Evolutionary conservation across 2,329 filamentous ascomycete genomes (phyloP).

Genomic region (Lachnellula arida): DNA sequence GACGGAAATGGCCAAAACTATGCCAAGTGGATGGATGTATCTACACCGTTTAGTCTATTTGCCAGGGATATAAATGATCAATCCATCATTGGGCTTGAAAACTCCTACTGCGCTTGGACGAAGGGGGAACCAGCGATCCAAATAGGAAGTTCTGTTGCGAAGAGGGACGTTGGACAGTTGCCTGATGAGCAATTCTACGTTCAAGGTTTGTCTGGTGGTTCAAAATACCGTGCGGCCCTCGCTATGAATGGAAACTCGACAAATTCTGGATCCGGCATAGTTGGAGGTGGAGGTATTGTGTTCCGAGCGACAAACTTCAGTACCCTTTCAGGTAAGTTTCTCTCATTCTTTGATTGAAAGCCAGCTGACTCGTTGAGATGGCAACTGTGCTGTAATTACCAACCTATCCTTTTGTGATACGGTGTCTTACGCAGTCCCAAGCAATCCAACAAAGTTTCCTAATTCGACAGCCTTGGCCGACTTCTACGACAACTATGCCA

Average conservation of each 20-base stretch:
- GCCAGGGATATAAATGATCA: constrained; percentile 58
- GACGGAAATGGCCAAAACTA: constrained; percentile 43
- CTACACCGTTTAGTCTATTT: constrained; percentile 72
- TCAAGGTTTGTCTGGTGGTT: constrained; percentile 65
- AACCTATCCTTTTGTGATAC: constrained; percentile 86
- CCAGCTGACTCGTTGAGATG: constrained; percentile 42
- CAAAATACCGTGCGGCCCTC: constrained; percentile 68
- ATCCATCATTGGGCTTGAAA: constrained; percentile 63
- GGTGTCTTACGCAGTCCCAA: constrained; percentile 86
- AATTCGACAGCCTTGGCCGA: constrained; percentile 57
- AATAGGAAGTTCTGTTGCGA: constrained; percentile 47
- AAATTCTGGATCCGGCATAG: constrained; percentile 46
- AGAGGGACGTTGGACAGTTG: constrained; percentile 57
- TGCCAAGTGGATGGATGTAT: constrained; percentile 50
- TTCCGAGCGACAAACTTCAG: constrained; percentile 68
- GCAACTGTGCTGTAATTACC: constrained; percentile 81
- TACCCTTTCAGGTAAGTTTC: constrained; percentile 66
- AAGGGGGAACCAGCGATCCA: neutral
- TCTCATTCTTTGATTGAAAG: neutral
- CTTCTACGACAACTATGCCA: constrained; percentile 76
- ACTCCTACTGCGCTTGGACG: constrained; percentile 61
- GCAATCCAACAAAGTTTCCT: constrained; percentile 61
- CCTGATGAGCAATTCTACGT: constrained; percentile 90
- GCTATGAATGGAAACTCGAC: constrained; percentile 57
- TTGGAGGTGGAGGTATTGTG: constrained; percentile 71